A percentile compares a stretch with the other conserved stretches of the same genome.
Conservation (phyloP, 768 basidiomycete genomes). For the Rhodotorula toruloides region DNA sequence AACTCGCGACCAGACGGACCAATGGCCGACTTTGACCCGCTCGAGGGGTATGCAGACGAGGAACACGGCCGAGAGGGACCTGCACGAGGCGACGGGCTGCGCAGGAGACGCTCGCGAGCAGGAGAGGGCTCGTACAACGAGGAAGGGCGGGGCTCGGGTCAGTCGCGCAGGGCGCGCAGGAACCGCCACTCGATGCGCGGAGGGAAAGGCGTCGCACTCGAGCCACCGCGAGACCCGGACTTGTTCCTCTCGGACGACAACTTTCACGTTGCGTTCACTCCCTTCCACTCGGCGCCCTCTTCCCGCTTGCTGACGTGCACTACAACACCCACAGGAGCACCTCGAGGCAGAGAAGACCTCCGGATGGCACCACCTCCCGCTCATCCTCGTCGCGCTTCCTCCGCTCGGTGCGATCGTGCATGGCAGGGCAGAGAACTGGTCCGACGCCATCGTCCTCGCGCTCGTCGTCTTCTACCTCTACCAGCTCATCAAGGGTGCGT, state of each 20-base stretch:
- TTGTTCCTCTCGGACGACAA: constrained; percentile 13
- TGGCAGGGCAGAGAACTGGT: constrained; percentile 42
- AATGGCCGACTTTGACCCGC: no score
- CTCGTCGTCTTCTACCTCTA: constrained; percentile 43
- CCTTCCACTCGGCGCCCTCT: background rate
- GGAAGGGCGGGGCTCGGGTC: no score
- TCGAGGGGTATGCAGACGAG: no score
- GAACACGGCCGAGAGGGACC: no score
- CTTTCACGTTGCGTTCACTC: background rate
- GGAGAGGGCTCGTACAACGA: no score
- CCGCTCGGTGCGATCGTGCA: constrained; percentile 41
- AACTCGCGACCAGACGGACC: no score
- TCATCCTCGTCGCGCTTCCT: constrained; percentile 43
- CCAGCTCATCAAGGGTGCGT: constrained; percentile 43
- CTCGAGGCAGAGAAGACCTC: constrained; percentile 15
- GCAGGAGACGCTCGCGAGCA: no score
- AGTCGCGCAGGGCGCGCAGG: no score
- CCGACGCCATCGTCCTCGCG: constrained; percentile 42
- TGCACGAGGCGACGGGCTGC: no score
- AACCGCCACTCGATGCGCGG: no score
- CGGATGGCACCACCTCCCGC: constrained; percentile 42
- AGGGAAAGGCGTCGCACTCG: no score
- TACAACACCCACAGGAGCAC: background rate
- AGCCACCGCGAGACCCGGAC: constrained; percentile 8
- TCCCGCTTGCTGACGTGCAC: background rate